Base-by-base conservation (phyloP, 352 stramenopile species). In the Peronospora farinosa region DNA sequence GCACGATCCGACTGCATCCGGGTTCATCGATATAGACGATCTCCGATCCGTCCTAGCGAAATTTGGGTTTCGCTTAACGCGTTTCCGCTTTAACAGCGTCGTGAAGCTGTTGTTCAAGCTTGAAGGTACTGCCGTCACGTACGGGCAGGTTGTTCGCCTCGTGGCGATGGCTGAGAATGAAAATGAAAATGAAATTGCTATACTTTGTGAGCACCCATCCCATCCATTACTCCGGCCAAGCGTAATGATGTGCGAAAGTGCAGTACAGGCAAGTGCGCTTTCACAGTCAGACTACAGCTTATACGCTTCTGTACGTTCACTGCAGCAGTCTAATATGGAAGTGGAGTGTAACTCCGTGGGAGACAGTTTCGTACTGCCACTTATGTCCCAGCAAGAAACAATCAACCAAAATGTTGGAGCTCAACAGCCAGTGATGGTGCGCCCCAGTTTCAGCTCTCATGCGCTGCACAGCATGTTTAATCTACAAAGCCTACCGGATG, bases 11-110 rank as follows among this genome's bases (percentile, higher is more conserved):
- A 0, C 15, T 51, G 7, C 17, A 57, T 2, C 46, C 5, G 75
- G 75, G 0, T 19, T 69, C 3, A 54, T 87, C 7, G 65, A 77
- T 2, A 37, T 84, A 5, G 67, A 81, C n/a, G 54, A 67, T 17
- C 51, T 85, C 4, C 71, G 73, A 0, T 15, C 43, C 1, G 68
- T 81, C n/a, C 38, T 86, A 9, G 37, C 43, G 3, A 42, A 28
- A 2, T 70, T 84, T 40, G 73, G 73, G 27, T 82, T 82, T 33
- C 51, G 52, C 8, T 50, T 84, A 16, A 78, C 75, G 11, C 53
- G 65, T 25, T 83, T 80, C 19, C 69, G 71, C 17, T 86, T 86
- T 39, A 83, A 86, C 47, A 76, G 60, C 30, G 71, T 86, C 28
- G 69, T 66, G 0, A 69, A 66, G 64, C 40, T 86, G 39, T 47